These are phyloP conservation scores for Chaetothyriales sp. DNA, from an alignment of 2,329 filamentous ascomycete genomes.

Conservation along the genomic window DNA sequence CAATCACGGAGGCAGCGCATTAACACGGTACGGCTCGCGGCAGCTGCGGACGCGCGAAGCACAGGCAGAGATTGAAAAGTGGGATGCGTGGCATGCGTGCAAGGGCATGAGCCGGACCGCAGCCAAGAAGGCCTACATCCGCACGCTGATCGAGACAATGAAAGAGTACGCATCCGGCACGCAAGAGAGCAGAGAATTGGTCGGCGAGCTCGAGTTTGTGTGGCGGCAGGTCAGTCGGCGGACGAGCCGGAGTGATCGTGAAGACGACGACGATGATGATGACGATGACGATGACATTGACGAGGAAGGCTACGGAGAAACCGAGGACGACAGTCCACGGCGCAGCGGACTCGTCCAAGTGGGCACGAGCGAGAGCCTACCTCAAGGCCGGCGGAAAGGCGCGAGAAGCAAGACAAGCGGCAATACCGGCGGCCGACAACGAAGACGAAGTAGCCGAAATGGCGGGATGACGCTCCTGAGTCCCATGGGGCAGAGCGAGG, in stretches of 20 bases:
- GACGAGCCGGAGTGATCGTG: slow-evolving; percentile 1
- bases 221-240: slow-evolving; percentile 74
- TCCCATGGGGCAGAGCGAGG: slow-evolving; percentile 56
- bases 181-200: slow-evolving; percentile 65
- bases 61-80: slow-evolving; percentile 19
- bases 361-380: slow-evolving; percentile 21
- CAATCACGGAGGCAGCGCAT: slow-evolving; percentile 7
- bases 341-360: slow-evolving; percentile 32
- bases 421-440: slow-evolving; percentile 1
- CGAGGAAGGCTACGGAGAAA: slow-evolving; percentile 24
- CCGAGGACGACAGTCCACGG: slow-evolving; percentile 24
- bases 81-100: slow-evolving; percentile 90
- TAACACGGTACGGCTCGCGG: slow-evolving; percentile 15
- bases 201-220: slow-evolving; percentile 92
- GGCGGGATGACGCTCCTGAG: slow-evolving; percentile 56
- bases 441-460: slow-evolving; percentile 3
- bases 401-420: background rate
- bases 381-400: background rate
- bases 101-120: slow-evolving; percentile 72
- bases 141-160: slow-evolving; percentile 91
- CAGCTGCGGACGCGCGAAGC: slow-evolving; percentile 30
- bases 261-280: background rate
- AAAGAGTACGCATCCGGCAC: slow-evolving; percentile 81
- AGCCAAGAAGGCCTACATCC: slow-evolving; percentile 86
- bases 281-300: slow-evolving; percentile 11